Conservation (phyloP, 257 asterid genomes). For the Echium plantagineum region DNA sequence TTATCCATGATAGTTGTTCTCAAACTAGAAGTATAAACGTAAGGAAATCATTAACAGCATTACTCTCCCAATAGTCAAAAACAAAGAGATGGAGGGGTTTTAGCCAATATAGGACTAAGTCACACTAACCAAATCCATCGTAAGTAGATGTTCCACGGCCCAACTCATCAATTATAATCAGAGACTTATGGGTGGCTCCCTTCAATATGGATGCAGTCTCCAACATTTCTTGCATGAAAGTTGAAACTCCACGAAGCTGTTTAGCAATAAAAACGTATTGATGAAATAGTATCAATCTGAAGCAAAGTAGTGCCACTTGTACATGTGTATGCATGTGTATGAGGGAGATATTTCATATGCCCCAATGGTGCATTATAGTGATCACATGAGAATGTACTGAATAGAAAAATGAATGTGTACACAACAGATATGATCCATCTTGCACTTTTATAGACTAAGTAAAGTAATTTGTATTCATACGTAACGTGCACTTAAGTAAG, state of each 20-base stretch:
- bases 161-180: conserved; percentile 86
- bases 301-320: not conserved
- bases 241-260: conserved; percentile 93
- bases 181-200: conserved; percentile 84
- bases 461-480: too few relatives aligned
- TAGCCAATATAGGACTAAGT: not conserved
- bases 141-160: conserved; percentile 99
- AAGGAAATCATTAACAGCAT: not conserved
- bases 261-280: conserved; percentile 11
- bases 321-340: not conserved
- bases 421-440: too few relatives aligned
- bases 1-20: too few relatives aligned
- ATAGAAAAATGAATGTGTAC: too few relatives aligned
- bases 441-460: too few relatives aligned
- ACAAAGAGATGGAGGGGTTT: not conserved
- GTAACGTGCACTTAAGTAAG: too few relatives aligned
- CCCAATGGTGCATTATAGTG: too few relatives aligned
- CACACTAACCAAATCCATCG: conserved; percentile 91
- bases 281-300: not conserved
- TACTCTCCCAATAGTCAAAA: not conserved
- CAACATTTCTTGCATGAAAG: conserved; percentile 99
- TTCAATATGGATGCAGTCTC: conserved; percentile 98
- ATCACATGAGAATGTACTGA: too few relatives aligned
- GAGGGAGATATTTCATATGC: too few relatives aligned
- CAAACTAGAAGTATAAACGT: too few relatives aligned